These are phyloP conservation scores for Parachaetomium inaequale DNA, from an alignment of 495 filamentous ascomycete species.

Conservation along the genomic window DNA sequence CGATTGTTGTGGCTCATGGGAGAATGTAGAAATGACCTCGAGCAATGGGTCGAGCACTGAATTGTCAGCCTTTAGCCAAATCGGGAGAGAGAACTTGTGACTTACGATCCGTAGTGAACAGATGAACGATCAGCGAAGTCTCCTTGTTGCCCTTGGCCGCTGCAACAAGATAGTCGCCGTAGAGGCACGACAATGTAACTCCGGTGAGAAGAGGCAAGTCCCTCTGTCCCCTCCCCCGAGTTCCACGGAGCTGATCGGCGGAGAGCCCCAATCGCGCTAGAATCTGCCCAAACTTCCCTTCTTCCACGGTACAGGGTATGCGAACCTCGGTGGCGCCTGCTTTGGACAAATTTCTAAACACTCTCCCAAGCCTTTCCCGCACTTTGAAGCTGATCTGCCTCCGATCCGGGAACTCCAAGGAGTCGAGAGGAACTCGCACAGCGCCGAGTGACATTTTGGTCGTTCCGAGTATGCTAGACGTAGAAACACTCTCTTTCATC, in stretches of 20 bases:
- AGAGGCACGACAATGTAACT: constrained; percentile 12
- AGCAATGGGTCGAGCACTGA: constrained; percentile 10
- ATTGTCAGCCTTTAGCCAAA: constrained; percentile 3
- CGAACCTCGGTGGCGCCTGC: constrained; percentile 8
- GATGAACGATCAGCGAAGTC: constrained; percentile 14
- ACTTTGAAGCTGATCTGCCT: constrained; percentile 19
- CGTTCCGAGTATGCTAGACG: constrained; percentile 2
- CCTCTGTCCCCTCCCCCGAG: constrained; percentile 7
- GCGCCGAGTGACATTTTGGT: constrained; percentile 17
- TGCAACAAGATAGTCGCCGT: constrained; percentile 12
- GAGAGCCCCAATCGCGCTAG: constrained; percentile 18
- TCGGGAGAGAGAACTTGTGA: background rate
- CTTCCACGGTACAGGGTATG: constrained; percentile 16
- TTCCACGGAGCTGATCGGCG: constrained; percentile 15
- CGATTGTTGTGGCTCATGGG: constrained; percentile 8
- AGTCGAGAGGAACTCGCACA: constrained; percentile 19
- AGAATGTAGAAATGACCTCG: constrained; percentile 8
- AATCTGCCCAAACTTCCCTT: constrained; percentile 17
- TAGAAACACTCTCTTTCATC: background rate
- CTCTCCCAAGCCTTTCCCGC: constrained; percentile 14
- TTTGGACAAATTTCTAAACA: constrained; percentile 15
- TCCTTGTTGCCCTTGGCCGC: constrained; percentile 15
- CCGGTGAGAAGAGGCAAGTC: constrained; percentile 17
- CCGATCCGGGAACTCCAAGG: constrained; percentile 17
- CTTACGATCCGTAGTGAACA: constrained; percentile 10